phyloP scores from a whole-genome alignment of 106 monocot genomes.

The Platanthera guangdongensis region DNA sequence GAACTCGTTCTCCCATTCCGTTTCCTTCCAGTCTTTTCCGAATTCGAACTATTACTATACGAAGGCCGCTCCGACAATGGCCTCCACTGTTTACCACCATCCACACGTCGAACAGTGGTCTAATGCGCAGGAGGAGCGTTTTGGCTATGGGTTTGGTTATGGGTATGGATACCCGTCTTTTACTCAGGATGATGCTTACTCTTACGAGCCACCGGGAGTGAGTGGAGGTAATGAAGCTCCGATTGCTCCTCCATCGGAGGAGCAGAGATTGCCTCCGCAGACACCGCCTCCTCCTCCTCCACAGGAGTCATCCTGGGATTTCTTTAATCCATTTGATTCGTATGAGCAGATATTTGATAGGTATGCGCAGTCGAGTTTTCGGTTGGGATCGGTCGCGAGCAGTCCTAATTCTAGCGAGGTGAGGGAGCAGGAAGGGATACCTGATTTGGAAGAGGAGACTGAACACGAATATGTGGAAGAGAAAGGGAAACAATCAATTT shows the following conservation, averaged over 20 bases:
- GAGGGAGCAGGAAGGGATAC: slow-evolving; percentile 85
- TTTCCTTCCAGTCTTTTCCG: not conserved
- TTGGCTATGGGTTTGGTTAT: slow-evolving; percentile 16
- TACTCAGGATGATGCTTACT: slow-evolving; percentile 7
- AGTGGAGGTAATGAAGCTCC: slow-evolving; percentile 4
- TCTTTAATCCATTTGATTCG: slow-evolving; percentile 56
- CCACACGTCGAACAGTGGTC: slow-evolving; percentile 15
- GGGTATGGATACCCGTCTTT: slow-evolving; percentile 13
- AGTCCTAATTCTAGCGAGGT: slow-evolving; percentile 82
- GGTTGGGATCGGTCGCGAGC: slow-evolving; percentile 33
- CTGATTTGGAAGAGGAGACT: slow-evolving; percentile 84
- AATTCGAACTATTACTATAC: slow-evolving; percentile 45
- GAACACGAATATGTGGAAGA: slow-evolving; percentile 42
- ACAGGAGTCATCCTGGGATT: slow-evolving; percentile 56
- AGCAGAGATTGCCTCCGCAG: slow-evolving; percentile 16
- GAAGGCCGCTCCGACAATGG: slow-evolving; percentile 37
- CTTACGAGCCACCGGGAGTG: not conserved
- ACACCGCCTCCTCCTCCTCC: slow-evolving; percentile 47
- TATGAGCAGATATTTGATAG: slow-evolving; percentile 42
- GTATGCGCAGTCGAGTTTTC: slow-evolving; percentile 14
- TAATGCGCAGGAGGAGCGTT: not conserved
- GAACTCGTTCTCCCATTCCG: slow-evolving; percentile 7
- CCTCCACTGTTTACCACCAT: slow-evolving; percentile 47
- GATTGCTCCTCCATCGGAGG: slow-evolving; percentile 3
- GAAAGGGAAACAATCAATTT: slow-evolving; percentile 8